Base-by-base conservation (phyloP, 768 basidiomycete genomes). In the Favolaschia claudopus region DNA sequence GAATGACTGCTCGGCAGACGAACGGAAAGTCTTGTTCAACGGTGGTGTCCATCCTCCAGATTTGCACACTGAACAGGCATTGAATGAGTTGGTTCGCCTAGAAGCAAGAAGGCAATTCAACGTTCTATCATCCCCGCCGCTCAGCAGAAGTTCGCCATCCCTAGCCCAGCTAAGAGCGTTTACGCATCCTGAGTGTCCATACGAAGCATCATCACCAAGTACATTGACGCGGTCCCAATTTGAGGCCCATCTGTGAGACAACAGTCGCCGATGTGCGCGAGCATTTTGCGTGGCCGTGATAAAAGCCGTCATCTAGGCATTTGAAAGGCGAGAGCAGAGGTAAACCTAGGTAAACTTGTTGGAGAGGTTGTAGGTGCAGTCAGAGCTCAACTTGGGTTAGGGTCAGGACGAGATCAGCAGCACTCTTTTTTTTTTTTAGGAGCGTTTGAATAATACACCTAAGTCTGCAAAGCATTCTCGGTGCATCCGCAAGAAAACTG, bases 141-240 rank as follows among this genome's bases (percentile, higher is more conserved):
- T 89, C 19, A 93, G 70, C 36, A 93, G 76, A 15, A 89, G 60
- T 54, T 86, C 80, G 2, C 90, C 91, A 52, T 84, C 80, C 44
- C 76, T 76, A 2, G 88, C 84, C 91, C 91, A 93, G 59, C 85
- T 87, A 32, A 92, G 65, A 29, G 91, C 88, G 67, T 93, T 93
- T 28, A 91, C 89, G 63, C 91, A 92, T 51, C 89, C 91, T 48
- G 42, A 32, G 72, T 95, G 93, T 1, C 93, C 89, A 37, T 71
- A 71, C 3, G 60, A 64, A 19, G 74, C 69, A 42, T 66, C 70
- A 25, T 81, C 78, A 37, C 92, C 93, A 1, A 96, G 81, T 17
- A 92, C 88, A 62, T 88, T 86, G 3, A 91, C 87, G 65, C 90
- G 77, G 70, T 95, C 91, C 38, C 83, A 60, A 13, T 28, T 40